Conservation (phyloP, 176 grass and related monocot genomes). For the Miscanthus lutarioriparius region DNA sequence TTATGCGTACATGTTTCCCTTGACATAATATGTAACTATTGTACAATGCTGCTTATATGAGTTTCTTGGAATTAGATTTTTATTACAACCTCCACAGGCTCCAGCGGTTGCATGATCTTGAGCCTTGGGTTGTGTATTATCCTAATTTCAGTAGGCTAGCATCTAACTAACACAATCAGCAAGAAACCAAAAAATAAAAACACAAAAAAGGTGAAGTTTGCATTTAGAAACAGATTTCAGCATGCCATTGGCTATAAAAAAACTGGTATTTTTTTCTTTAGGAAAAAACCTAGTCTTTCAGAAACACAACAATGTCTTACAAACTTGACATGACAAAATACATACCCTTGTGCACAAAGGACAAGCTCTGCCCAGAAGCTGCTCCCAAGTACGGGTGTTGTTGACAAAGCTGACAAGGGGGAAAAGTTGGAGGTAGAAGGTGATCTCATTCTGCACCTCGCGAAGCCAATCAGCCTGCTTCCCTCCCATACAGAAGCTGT, state of each 20-base stretch:
- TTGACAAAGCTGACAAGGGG: constrained; percentile 71
- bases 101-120: too few relatives aligned
- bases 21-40: too few relatives aligned
- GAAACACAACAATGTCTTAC: background rate
- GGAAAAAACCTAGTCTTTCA: background rate
- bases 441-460: constrained; percentile 69
- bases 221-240: background rate
- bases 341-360: constrained; percentile 13
- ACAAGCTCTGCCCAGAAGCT: background rate
- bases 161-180: too few relatives aligned
- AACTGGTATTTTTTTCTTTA: background rate
- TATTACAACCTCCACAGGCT: too few relatives aligned
- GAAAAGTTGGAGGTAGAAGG: constrained; percentile 68
- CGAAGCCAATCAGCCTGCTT: constrained; percentile 48
- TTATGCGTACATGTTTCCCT: too few relatives aligned
- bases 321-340: background rate
- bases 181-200: background rate
- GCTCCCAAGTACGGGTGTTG: constrained; percentile 44
- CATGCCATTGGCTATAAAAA: background rate
- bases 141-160: too few relatives aligned
- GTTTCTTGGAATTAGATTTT: too few relatives aligned
- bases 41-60: too few relatives aligned
- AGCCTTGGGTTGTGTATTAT: too few relatives aligned
- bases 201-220: background rate
- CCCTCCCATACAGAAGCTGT: constrained; percentile 56